Conservation (phyloP, 2,329 filamentous ascomycete genomes). For the Cladosporium sp. region DNA sequence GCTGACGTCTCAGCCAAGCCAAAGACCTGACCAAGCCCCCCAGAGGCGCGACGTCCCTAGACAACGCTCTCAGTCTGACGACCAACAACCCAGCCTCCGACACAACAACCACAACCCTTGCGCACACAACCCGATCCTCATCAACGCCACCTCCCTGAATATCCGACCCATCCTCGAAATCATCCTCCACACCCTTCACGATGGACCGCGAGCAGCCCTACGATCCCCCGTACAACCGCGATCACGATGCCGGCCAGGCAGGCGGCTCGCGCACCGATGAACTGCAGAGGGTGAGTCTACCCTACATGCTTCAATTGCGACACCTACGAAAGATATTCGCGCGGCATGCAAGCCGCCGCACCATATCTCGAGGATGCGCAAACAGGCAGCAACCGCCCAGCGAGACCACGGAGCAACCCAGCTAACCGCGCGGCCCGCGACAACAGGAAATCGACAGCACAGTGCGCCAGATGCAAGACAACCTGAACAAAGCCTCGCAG, state of each 20-base stretch:
- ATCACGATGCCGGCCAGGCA: background rate
- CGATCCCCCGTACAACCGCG: constrained; percentile 1
- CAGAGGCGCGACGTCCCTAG: too few species aligned
- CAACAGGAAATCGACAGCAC: constrained; percentile 92
- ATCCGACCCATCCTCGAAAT: background rate
- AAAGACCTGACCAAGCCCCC: background rate
- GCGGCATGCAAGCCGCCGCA: background rate
- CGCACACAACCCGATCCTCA: background rate
- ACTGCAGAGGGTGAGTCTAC: constrained; percentile 3
- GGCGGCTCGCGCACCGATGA: constrained; percentile 1
- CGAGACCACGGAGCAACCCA: background rate
- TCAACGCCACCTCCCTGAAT: background rate
- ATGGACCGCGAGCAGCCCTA: constrained; percentile 5
- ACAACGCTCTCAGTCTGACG: too few species aligned
- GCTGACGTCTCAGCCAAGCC: background rate
- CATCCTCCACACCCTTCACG: background rate
- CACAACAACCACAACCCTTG: background rate
- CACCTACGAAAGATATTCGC: background rate
- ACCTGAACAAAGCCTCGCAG: constrained; percentile 93
- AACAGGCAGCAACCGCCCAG: background rate
- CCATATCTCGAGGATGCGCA: background rate
- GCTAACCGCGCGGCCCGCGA: background rate
- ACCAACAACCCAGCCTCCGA: background rate
- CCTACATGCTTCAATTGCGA: background rate
- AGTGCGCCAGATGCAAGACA: constrained; percentile 90